Percentiles rank a stretch among this genome's conserved stretches.
Conservation (phyloP, 2,329 filamentous ascomycete genomes). For the Sarocladium oryzae region DNA sequence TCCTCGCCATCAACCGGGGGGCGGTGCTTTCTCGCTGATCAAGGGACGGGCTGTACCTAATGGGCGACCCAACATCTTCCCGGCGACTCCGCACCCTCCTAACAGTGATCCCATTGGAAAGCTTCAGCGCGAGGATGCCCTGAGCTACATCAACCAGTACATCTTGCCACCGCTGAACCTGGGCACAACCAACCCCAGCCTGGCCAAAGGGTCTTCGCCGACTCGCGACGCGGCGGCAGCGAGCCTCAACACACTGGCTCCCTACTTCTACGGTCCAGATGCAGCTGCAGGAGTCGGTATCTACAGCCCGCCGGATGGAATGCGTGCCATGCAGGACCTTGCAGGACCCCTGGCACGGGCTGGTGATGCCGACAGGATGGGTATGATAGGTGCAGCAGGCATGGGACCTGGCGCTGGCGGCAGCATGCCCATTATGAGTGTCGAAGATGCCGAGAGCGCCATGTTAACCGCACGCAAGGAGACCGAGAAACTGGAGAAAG, state of each 20-base stretch:
- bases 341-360: conserved; percentile 6
- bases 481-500: conserved; percentile 57
- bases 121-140: conserved; percentile 59
- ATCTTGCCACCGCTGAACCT: conserved; percentile 55
- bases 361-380: conserved; percentile 6
- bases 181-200: conserved; percentile 39
- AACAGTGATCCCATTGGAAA: conserved; percentile 55
- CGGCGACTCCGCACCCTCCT: conserved; percentile 38
- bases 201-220: conserved; percentile 29
- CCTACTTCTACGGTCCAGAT: conserved; percentile 47
- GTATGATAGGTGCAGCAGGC: not conserved
- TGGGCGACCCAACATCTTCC: conserved; percentile 56
- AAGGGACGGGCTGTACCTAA: conserved; percentile 60
- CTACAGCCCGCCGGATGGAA: conserved; percentile 31
- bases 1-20: conserved; percentile 45
- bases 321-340: conserved; percentile 27
- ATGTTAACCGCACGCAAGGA: conserved; percentile 48
- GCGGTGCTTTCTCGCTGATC: conserved; percentile 54
- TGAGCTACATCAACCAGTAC: conserved; percentile 64
- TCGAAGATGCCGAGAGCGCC: conserved; percentile 57
- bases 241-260: conserved; percentile 48
- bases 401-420: conserved; percentile 19
- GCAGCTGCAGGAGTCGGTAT: conserved; percentile 38
- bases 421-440: conserved; percentile 50
- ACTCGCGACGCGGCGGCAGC: conserved; percentile 40